Conservation (phyloP, 768 basidiomycete genomes). For the Tubosaeta sp. region DNA sequence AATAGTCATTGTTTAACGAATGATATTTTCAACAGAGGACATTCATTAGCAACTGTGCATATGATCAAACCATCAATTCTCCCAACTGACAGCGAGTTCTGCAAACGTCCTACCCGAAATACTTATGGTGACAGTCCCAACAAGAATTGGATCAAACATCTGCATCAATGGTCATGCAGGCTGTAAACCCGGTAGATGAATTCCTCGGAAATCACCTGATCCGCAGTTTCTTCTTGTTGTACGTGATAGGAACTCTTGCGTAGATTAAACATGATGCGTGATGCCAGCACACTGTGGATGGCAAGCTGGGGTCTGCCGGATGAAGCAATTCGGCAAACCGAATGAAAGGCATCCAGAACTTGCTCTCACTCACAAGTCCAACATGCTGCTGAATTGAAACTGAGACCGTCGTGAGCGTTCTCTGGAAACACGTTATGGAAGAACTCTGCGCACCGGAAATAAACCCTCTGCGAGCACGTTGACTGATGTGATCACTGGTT, state of each 20-base stretch:
- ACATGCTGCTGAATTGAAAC: constrained; percentile 3
- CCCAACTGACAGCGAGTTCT: no score
- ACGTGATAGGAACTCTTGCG: not conserved
- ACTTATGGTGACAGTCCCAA: no score
- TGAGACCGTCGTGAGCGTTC: not conserved
- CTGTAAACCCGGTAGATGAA: not conserved
- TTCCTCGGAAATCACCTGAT: not conserved
- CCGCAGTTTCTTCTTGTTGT: not conserved
- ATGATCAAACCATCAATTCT: no score
- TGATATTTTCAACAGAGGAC: no score
- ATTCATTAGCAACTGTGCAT: no score
- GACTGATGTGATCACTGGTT: constrained; percentile 12
- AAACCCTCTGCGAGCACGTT: constrained; percentile 7
- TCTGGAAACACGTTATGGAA: not conserved
- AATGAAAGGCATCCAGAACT: not conserved
- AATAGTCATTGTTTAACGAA: no score
- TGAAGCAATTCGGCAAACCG: not conserved
- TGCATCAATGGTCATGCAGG: not conserved
- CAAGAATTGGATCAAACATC: not conserved
- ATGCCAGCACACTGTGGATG: constrained; percentile 7
- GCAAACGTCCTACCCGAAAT: no score
- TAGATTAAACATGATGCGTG: constrained; percentile 13
- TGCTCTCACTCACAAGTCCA: constrained; percentile 1
- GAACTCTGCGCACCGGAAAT: constrained; percentile 8
- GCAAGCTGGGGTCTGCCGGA: constrained; percentile 5